Conservation (phyloP, 495 filamentous ascomycete species). For the Ramalina intermedia region DNA sequence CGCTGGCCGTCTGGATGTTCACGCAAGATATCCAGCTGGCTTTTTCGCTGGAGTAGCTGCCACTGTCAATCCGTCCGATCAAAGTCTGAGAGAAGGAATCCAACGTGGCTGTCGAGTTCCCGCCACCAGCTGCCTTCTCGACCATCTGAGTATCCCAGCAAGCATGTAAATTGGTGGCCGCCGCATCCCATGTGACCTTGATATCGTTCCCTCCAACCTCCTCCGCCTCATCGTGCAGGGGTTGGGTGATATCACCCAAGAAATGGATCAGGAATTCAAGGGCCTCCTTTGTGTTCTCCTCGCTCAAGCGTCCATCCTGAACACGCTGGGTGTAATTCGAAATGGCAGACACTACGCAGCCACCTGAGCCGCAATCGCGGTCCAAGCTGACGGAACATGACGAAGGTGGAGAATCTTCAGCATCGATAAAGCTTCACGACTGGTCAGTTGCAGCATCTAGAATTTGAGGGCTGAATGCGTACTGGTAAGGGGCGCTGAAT, state of each 20-base stretch:
- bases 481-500: conserved; percentile 39
- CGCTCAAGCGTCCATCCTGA: conserved; percentile 14
- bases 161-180: conserved; percentile 44
- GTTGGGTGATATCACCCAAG: conserved; percentile 49
- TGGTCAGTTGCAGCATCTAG: neutral
- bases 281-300: conserved; percentile 19
- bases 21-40: conserved; percentile 34
- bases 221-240: conserved; percentile 45
- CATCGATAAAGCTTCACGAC: conserved; percentile 39
- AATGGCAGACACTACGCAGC: conserved; percentile 48
- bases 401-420: conserved; percentile 42
- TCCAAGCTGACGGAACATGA: conserved; percentile 39
- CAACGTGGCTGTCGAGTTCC: conserved; percentile 20
- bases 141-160: conserved; percentile 54
- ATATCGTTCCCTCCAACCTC: conserved; percentile 46
- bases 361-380: conserved; percentile 41
- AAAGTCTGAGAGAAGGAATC: conserved; percentile 23
- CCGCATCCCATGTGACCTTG: conserved; percentile 37
- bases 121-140: conserved; percentile 36
- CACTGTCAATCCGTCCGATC: conserved; percentile 29
- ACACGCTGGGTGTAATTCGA: conserved; percentile 39
- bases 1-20: conserved; percentile 21
- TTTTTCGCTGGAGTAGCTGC: conserved; percentile 30
- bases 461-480: too few species aligned
- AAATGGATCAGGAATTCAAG: conserved; percentile 45